phyloP scores from a whole-genome alignment of 108 stramenopile species.

The Discostella stelligeroides region DNA sequence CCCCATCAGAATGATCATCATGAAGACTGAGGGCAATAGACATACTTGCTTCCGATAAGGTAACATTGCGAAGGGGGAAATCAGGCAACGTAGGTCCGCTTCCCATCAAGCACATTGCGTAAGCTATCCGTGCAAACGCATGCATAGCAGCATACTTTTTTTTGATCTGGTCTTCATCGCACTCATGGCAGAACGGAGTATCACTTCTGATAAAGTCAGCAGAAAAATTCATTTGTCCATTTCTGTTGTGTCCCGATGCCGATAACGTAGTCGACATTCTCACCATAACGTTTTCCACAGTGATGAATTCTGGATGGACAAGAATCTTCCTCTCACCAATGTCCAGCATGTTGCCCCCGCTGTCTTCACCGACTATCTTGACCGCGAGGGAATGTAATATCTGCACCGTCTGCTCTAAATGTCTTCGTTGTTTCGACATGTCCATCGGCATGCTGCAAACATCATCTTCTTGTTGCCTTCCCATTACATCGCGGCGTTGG shows the following conservation, averaged over 20 bases:
- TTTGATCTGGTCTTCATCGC: not conserved
- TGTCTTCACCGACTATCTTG: not conserved
- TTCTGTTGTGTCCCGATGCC: too few species aligned
- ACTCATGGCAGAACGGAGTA: not conserved
- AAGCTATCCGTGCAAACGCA: constrained; percentile 9
- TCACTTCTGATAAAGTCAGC: too few species aligned
- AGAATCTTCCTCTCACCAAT: too few species aligned
- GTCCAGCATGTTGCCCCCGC: not conserved
- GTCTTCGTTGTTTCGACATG: too few species aligned
- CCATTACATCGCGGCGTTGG: too few species aligned
- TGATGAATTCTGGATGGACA: constrained; percentile 13
- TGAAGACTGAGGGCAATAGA: not conserved
- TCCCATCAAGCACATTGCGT: constrained; percentile 9
- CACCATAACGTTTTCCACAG: constrained; percentile 8
- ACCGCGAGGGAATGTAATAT: not conserved
- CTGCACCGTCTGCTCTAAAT: not conserved
- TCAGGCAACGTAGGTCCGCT: not conserved
- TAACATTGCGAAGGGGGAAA: not conserved
- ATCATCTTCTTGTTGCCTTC: too few species aligned
- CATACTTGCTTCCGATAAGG: not conserved
- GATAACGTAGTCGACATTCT: not conserved
- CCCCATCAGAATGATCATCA: not conserved
- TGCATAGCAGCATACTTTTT: constrained; percentile 22
- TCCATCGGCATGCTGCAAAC: too few species aligned
- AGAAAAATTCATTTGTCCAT: too few species aligned